Evolutionary conservation across 1,284 basidiomycete species (phyloP).

Genomic region (Microbotryum intermedium): DNA sequence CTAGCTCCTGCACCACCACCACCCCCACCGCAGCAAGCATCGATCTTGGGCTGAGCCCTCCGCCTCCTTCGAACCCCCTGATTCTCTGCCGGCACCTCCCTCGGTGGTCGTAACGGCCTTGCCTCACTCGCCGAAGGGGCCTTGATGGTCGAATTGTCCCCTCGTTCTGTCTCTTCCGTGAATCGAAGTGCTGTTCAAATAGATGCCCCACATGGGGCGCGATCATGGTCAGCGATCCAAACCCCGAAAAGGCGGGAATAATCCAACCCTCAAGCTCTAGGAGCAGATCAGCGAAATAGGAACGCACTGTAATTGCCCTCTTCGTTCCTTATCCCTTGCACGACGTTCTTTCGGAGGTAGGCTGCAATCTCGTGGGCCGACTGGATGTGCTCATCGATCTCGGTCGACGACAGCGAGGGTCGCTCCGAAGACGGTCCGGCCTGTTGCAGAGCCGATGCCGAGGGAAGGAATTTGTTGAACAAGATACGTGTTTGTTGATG

Average conservation of each 20-base stretch:
- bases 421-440: not conserved
- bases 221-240: not conserved
- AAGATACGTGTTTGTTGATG: constrained; percentile 28
- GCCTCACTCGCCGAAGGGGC: constrained; percentile 2
- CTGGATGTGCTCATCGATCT: constrained; percentile 26
- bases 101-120: constrained; percentile 4
- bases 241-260: not conserved
- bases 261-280: not conserved
- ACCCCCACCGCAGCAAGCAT: constrained; percentile 6
- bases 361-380: constrained; percentile 23
- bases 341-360: constrained; percentile 27
- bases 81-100: not conserved
- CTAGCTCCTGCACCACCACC: constrained; percentile 14
- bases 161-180: constrained; percentile 27
- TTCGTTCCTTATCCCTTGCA: constrained; percentile 23
- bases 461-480: constrained; percentile 27
- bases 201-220: not conserved
- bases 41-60: not conserved
- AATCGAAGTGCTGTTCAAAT: constrained; percentile 17
- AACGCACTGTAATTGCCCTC: constrained; percentile 24
- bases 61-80: constrained; percentile 11
- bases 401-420: not conserved
- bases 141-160: constrained; percentile 27
- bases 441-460: constrained; percentile 5
- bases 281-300: no score